Conservation (phyloP, 768 basidiomycete genomes). For the Rhizopogon salebrosus region DNA sequence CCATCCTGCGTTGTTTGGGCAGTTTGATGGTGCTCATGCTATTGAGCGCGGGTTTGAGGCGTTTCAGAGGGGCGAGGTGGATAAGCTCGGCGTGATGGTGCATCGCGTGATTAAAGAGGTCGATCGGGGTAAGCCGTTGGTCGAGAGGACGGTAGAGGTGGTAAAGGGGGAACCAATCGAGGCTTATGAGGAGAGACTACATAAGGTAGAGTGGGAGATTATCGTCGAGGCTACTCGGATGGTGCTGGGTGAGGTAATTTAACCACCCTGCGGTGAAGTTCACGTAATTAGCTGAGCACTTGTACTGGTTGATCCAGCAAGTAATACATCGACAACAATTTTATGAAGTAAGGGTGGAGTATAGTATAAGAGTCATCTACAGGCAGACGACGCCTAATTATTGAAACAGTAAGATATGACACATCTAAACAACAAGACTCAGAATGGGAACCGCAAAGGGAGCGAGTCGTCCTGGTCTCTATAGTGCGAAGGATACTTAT, state of each 20-base stretch:
- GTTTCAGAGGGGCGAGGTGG: slow-evolving; percentile 77
- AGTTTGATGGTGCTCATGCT: slow-evolving; percentile 94
- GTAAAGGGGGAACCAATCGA: slow-evolving; percentile 66
- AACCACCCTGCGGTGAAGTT: slow-evolving; percentile 15
- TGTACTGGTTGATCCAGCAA: background rate
- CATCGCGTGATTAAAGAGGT: slow-evolving; percentile 92
- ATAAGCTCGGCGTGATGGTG: slow-evolving; percentile 82
- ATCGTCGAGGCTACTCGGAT: slow-evolving; percentile 83
- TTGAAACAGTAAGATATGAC: background rate
- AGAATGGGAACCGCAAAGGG: slow-evolving; percentile 25
- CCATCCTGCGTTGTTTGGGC: slow-evolving; percentile 92
- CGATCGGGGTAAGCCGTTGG: slow-evolving; percentile 83
- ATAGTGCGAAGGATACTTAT: slow-evolving; percentile 13
- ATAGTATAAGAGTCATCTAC: background rate
- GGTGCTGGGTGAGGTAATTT: slow-evolving; percentile 56
- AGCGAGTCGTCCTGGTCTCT: slow-evolving; percentile 5
- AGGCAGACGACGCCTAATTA: slow-evolving; percentile 14
- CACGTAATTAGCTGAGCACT: background rate
- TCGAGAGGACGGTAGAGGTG: slow-evolving; percentile 77
- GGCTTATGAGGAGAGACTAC: slow-evolving; percentile 71
- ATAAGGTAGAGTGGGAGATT: slow-evolving; percentile 80
- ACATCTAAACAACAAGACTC: slow-evolving; percentile 1
- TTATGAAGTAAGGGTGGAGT: background rate
- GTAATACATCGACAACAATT: background rate
- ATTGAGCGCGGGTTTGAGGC: slow-evolving; percentile 88